A percentile compares a stretch with the other conserved stretches of the same genome.
phyloP scores from a whole-genome alignment of 768 basidiomycete species.

The Xanthoconium stramineum region DNA sequence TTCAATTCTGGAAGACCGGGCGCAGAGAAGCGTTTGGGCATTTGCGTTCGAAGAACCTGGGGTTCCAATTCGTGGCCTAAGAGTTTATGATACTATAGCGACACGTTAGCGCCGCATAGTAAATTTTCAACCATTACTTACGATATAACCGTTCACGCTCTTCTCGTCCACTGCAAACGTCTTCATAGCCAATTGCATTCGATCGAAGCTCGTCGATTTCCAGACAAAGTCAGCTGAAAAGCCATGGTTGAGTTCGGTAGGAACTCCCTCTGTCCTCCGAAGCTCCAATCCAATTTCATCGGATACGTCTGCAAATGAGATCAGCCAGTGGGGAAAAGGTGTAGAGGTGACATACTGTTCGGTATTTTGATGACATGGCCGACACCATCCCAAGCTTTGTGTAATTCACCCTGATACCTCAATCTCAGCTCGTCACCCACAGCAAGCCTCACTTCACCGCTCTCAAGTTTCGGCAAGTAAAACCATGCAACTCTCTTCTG shows the following conservation, averaged over 20 bases:
- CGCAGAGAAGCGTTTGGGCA: slow-evolving; percentile 97
- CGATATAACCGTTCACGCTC: slow-evolving; percentile 98
- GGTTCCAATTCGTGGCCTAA: slow-evolving; percentile 98
- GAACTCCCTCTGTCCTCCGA: slow-evolving; percentile 86
- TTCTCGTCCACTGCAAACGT: slow-evolving; percentile 99
- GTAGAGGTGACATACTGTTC: slow-evolving; percentile 66
- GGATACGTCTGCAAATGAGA: slow-evolving; percentile 71
- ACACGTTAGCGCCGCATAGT: not conserved
- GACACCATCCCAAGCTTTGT: slow-evolving; percentile 95
- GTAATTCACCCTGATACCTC: slow-evolving; percentile 84
- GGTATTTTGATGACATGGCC: slow-evolving; percentile 99
- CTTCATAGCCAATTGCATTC: slow-evolving; percentile 99
- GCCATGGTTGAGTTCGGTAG: slow-evolving; percentile 89
- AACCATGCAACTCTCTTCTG: slow-evolving; percentile 99
- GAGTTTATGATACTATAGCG: slow-evolving; percentile 87
- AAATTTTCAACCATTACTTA: slow-evolving; percentile 39
- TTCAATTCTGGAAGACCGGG: slow-evolving; percentile 97
- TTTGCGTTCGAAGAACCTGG: slow-evolving; percentile 83
- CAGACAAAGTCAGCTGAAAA: slow-evolving; percentile 99
- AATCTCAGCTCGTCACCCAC: slow-evolving; percentile 94
- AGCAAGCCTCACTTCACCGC: slow-evolving; percentile 94
- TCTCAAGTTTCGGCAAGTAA: slow-evolving; percentile 91
- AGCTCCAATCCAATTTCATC: slow-evolving; percentile 97
- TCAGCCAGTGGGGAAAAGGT: slow-evolving; percentile 1
- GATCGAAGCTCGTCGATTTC: slow-evolving; percentile 99